Base-by-base conservation (phyloP, 2,329 filamentous ascomycete species). In the Penicillium fuscoglaucum region DNA sequence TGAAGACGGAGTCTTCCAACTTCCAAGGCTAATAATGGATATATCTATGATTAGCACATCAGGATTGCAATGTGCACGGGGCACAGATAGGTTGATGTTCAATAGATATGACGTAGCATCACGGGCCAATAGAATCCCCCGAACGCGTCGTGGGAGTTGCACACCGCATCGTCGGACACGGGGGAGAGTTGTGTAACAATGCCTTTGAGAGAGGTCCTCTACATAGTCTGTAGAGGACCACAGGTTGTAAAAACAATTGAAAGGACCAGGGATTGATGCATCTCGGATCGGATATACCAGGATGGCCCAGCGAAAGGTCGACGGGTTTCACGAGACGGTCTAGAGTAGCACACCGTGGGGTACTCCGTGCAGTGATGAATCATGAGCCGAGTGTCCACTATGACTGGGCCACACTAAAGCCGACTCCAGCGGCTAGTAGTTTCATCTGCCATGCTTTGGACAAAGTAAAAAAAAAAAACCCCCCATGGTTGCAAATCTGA, bases 311-410 rank as follows among this genome's bases (percentile, higher is more conserved):
- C 21, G 24, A 26, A 26, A 33, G 21, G 3, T 28, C 19, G 10
- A 35, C 10, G 33, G 33, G 59, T 63, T 61, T 65, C 61, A 49
- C 37, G 26, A 54, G 44, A 29, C 24, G 44, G 50, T 51, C 61
- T 24, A 64, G 57, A 63, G 66, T 61, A 64, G 58, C 43, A 61
- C 47, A 47, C 39, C 56, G 52, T 66, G 64, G 63, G 61, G 63
- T 64, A 21, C 37, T 40, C 37, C 10, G 8, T 40, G 15, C 49
- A 63, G 57, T 46, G 58, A 45, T 52, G 51, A 53, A 37, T 37
- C 21, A 41, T 31, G 29, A 53, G 48, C 35, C 21, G 26, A 17
- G 40, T 49, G 43, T 26, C 57, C 44, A 63, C 57, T 55, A 15
- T 49, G 37, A 63, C 43, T 63, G 60, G 60, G 24, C 24, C 13